Evolutionary conservation across 768 basidiomycete genomes (phyloP).

Genomic region (Lactifluus piperatus): DNA sequence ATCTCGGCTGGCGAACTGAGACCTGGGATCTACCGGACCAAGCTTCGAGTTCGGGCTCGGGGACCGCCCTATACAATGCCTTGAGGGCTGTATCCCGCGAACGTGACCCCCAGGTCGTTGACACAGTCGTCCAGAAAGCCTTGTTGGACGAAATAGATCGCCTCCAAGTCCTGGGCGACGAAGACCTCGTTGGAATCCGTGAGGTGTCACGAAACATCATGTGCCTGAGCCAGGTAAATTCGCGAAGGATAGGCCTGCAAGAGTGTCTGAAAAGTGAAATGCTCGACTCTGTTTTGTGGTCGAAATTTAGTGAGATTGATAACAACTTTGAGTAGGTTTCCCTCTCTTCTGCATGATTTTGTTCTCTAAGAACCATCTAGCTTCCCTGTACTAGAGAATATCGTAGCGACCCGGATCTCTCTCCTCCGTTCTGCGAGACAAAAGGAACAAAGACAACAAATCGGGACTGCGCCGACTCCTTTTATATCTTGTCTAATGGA

Average conservation of each 20-base stretch:
- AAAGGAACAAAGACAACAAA: slow-evolving; percentile 64
- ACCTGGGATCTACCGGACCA: slow-evolving; percentile 89
- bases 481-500: slow-evolving; percentile 42
- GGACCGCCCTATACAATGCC: slow-evolving; percentile 63
- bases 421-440: slow-evolving; percentile 64
- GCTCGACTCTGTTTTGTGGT: slow-evolving; percentile 31
- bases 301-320: slow-evolving; percentile 40
- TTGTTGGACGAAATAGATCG: slow-evolving; percentile 54
- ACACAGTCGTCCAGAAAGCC: slow-evolving; percentile 40
- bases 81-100: slow-evolving; percentile 79
- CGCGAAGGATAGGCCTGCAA: slow-evolving; percentile 45
- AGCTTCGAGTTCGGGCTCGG: slow-evolving; percentile 34
- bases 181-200: slow-evolving; percentile 72
- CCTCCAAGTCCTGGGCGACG: slow-evolving; percentile 59
- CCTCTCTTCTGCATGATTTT: not conserved
- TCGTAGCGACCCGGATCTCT: slow-evolving; percentile 75
- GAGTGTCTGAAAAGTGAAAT: slow-evolving; percentile 28
- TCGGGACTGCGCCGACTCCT: slow-evolving; percentile 59
- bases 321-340: slow-evolving; percentile 55
- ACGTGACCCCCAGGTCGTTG: slow-evolving; percentile 44
- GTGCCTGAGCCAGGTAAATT: slow-evolving; percentile 68
- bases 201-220: slow-evolving; percentile 63
- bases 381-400: slow-evolving; percentile 64
- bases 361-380: slow-evolving; percentile 32
- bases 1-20: slow-evolving; percentile 89